Conservation (phyloP, 305 asterid species). For the Solanum hybrid region DNA sequence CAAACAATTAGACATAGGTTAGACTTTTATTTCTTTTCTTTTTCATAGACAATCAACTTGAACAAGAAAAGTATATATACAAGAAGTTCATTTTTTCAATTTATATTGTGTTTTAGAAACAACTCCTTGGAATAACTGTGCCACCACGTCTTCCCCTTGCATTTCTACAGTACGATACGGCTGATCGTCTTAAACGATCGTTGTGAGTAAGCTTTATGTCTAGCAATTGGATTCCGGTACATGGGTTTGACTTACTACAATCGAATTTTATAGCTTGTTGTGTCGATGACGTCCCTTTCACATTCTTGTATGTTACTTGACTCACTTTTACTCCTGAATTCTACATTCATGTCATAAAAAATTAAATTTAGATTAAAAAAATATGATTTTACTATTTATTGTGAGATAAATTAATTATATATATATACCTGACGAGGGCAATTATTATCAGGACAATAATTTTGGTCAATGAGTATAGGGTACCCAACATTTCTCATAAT, state of each 20-base stretch:
- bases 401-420: neutral
- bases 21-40: neutral
- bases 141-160: conserved; percentile 44
- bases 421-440: conserved; percentile 51
- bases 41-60: neutral
- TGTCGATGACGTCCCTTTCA: conserved; percentile 66
- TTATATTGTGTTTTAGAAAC: conserved; percentile 18
- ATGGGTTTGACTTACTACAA: conserved; percentile 51
- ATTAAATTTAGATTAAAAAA: neutral
- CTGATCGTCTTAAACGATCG: conserved; percentile 23
- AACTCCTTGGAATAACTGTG: conserved; percentile 49
- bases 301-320: conserved; percentile 48
- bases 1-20: neutral
- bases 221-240: conserved; percentile 47
- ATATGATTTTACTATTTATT: neutral
- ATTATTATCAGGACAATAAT: conserved; percentile 36
- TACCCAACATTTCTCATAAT: conserved; percentile 46
- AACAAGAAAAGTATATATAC: too few species aligned
- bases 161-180: conserved; percentile 45
- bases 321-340: conserved; percentile 64
- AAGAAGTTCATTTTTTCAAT: neutral
- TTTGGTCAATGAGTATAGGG: conserved; percentile 52
- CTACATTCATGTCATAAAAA: conserved; percentile 9
- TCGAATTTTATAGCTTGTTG: conserved; percentile 56
- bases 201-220: conserved; percentile 42